Base-by-base conservation (phyloP, 2,329 filamentous ascomycete species). In the Stachybotrys echinatus region DNA sequence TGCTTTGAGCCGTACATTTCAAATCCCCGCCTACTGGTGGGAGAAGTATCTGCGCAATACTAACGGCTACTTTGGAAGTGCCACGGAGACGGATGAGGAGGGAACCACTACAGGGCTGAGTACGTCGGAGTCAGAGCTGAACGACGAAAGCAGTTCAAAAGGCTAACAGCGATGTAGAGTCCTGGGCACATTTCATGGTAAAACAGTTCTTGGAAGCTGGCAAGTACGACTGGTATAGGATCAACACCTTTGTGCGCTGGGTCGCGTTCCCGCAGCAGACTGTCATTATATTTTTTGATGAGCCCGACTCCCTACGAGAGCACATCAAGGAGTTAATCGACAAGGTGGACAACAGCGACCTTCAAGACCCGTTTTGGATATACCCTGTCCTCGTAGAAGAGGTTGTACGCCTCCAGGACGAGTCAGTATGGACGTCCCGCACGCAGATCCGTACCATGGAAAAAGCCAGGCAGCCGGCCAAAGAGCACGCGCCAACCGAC, bases 11-110 rank as follows among this genome's bases (percentile, higher is more conserved):
- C 14, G 58, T 1, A 48, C 21, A 1, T 65, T 66, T 40, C 22
- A 21, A 2, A 64, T 71, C 12, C 66, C 67, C 1, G 50, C 61
- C 12, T 34, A 61, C 0, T 73, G 66, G 66, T 73, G 69, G 70
- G 60, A 65, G 1, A 53, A 59, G 5, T 61, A 65, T 34, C 62
- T 58, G 40, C 54, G 54, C 14, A 62, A 63, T 34, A 62, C 68
- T 2, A 73, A 72, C n/a, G 70, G 69, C 0, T 69, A 70, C 27
- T 70, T 73, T 52, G 70, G 69, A 1, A 63, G 60, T 44, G 61
- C 65, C 18, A 56, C 51, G 10, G 54, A 45, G 5, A 40, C 53
- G 6, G 49, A 55, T 22, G 45, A 56, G 1, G 22, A 54, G 12
- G 6, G 23, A 10, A 14, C 5, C 12, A 4, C 8, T 4, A 17